Evolutionary conservation across 257 asterid genomes (phyloP), one percentile per base, ranked within the genome.

Genomic region (Solanum verrucosum): DNA sequence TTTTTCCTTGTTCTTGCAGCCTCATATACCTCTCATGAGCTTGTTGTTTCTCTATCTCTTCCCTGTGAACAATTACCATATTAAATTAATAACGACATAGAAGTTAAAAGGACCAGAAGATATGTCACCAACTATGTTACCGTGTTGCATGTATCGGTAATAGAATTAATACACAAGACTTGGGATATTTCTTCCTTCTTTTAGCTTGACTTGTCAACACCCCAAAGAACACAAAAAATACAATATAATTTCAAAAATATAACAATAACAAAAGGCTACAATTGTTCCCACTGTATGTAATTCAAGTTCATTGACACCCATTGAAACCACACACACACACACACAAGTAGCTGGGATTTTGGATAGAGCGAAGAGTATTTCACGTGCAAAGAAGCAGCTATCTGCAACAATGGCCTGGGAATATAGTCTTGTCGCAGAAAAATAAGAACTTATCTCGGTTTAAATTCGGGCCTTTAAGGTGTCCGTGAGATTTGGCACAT

Each of bases 1-100:
- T 97, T 93, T 97, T 96, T 81, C 99, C 99, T 90, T 96, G 98
- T 91, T 97, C 99, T 92, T 96, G 99, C 91, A 97, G 93, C 98
- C 88, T 93, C 99, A 97, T 97, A 90, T 94, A 97, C 94, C 98
- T 93, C 86, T 96, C 99, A 87, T 95, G 99, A 75, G 99, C 96
- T 89, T 89, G 89, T 91, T 95, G 98, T 89, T 82, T 97, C 92
- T 97, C 99, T 87, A 97, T 93, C 94, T 97, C 99, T 94, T 97
- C 99, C 90, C 99, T 97, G 85, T 34, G 72, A 81, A 92, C 77
- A 89, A 72, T 35, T 82, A 59, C 65, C 13, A 15, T 14, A 15
- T 84, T 84, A 60, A 75, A 83, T 38, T 35, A 87, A 44, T 38
- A 34, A 27, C 35, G 27, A 73, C 38, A 79, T 3, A 63, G 29